phyloP scores from a whole-genome alignment of 306 rosid species.

The Dryas drummondii region DNA sequence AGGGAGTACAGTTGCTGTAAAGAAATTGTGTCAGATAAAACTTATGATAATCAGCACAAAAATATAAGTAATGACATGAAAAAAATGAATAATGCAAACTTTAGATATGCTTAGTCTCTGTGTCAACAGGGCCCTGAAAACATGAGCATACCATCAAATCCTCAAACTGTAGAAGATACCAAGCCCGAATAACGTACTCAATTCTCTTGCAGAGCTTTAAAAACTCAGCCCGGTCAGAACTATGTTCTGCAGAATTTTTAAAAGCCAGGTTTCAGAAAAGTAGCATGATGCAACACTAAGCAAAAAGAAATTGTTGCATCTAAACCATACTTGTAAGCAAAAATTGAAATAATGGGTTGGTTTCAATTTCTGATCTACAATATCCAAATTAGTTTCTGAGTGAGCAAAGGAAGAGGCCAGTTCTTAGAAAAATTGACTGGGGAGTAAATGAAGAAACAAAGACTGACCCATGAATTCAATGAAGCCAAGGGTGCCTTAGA shows the following conservation, averaged over 20 bases:
- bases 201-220: slow-evolving; percentile 79
- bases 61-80: neutral
- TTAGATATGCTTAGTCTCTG: neutral
- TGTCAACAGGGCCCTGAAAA: neutral
- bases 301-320: neutral
- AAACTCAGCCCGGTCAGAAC: slow-evolving; percentile 80
- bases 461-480: neutral
- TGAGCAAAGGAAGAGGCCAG: neutral
- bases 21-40: neutral
- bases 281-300: neutral
- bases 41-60: neutral
- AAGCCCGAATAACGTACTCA: slow-evolving; percentile 87
- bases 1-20: slow-evolving; percentile 93
- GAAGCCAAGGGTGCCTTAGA: neutral
- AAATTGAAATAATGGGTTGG: neutral
- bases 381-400: neutral
- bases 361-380: neutral
- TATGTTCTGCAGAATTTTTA: slow-evolving; percentile 43
- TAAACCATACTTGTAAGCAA: neutral
- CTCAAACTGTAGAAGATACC: slow-evolving; percentile 91
- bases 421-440: too few relatives aligned
- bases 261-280: neutral
- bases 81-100: neutral
- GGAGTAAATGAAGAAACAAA: neutral
- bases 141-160: slow-evolving; percentile 75